phyloP scores from a whole-genome alignment of 192 early-diverging fungal genomes.

The Geranomyces variabilis region DNA sequence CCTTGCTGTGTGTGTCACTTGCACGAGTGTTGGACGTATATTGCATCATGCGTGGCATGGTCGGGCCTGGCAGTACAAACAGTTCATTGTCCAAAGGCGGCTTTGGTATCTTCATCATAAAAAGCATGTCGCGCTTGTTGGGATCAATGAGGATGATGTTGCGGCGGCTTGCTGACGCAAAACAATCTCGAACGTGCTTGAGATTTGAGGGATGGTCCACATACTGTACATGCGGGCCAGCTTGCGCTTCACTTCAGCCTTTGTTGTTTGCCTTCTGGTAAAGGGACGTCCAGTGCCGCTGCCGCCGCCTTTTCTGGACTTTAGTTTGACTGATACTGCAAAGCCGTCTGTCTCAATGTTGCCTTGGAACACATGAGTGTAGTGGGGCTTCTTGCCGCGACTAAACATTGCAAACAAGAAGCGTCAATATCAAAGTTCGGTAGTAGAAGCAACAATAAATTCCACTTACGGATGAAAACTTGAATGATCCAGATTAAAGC shows the following conservation, averaged over 20 bases:
- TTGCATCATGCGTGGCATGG: neutral
- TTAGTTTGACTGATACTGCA: neutral
- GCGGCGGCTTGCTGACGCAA: neutral
- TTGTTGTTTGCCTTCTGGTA: neutral
- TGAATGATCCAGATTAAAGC: neutral
- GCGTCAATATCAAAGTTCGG: neutral
- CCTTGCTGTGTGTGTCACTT: neutral
- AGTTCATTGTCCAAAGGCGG: neutral
- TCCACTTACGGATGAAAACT: neutral
- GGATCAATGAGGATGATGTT: constrained; percentile 3
- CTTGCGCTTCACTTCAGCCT: neutral
- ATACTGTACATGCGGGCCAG: neutral
- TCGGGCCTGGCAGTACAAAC: neutral
- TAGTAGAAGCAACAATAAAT: neutral
- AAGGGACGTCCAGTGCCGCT: neutral
- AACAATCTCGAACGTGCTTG: neutral
- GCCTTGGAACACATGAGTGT: neutral
- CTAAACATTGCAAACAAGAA: neutral
- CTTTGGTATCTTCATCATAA: neutral
- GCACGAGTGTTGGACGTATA: neutral
- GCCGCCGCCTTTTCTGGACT: neutral
- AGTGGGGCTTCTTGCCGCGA: neutral
- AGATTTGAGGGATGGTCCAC: neutral
- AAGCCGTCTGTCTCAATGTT: neutral
- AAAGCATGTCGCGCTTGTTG: neutral